Evolutionary conservation across 2,329 filamentous ascomycete genomes (phyloP), one percentile per base, ranked within the genome.

Genomic region (Lizonia empirigonia): DNA sequence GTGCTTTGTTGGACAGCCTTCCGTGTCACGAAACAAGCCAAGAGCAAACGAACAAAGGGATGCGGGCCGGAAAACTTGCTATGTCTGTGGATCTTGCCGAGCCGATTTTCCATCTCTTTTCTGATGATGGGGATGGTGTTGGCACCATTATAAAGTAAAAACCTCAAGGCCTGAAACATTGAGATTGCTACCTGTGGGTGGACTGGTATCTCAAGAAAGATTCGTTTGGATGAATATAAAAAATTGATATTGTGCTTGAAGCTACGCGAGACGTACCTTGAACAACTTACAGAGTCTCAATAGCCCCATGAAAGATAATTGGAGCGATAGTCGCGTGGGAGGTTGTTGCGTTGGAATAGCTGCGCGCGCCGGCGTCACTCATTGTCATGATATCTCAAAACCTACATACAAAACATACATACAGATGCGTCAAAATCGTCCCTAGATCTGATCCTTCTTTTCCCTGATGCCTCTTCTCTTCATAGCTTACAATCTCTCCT

Each of bases 401-500:
- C 12, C 20, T 52, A 52, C 38, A 46, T 52, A 52, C 49, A 34
- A 51, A 51, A 34, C 27, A 39, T 46, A 52, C 42, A 52, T 52
- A 52, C 48, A 46, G 13, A 13, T 40, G 24, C 30, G 27, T 36
- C 42, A 47, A 37, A 34, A 32, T 39, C 49, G 10, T 52, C 18
- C 9, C 33, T 44, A 20, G 32, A 38, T 42, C 42, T 38, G 38
- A 32, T 41, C 41, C 15, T 36, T 26, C 22, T 16, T 30, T 18
- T 34, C 23, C 29, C 23, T 35, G 22, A 7, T 20, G 8, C 15
- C 9, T 27, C 42, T 20, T 38, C 16, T 15, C 13, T 23, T 23
- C 38, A 36, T n/a, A 45, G 22, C 44, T 53, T 79, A 84, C 76
- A 84, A 72, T 68, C 74, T 81, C 65, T 80, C 75, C 71, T 69